Evolutionary conservation across 495 filamentous ascomycete species (phyloP), one percentile per base, ranked within the genome.

Genomic region (Hypoxylon crocopeplum): DNA sequence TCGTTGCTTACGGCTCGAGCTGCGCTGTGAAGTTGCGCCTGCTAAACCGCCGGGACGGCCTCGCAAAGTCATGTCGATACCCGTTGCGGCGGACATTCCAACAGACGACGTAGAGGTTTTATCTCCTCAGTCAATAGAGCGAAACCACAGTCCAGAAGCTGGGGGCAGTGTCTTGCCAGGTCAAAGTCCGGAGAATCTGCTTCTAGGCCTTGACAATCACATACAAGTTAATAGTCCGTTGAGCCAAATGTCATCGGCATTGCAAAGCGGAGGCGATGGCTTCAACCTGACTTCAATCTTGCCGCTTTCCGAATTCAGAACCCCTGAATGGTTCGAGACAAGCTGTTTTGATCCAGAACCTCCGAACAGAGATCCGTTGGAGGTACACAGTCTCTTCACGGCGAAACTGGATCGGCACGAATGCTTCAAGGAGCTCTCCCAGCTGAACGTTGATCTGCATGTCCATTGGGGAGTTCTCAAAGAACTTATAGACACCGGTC

Each of bases 41-140:
- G 49, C 62, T 10, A 59, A 58, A 24, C 62, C 56, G 5, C 55
- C 62, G 7, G 56, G 62, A 24, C 42, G 62, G 11, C 56, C 62
- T 25, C 44, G 56, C 33, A 65, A 65, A 56, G 13, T 19, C 3
- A 21, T 20, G 1, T 29, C 40, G n/a, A 11, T 37, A 8, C 21
- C 33, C 13, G 15, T 32, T 1, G 8, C 34, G 2, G 13, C 20
- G 36, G 16, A n/a, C 19, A 17, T 36, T 16, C 5, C 20, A 8
- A n/a, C 20, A 40, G 38, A 41, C 2, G 7, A 59, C 30, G 11
- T 21, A 40, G 21, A 12, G n/a, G 3, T 34, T 6, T 7, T 22
- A 13, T 34, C 54, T 33, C 6, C 21, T 30, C 53, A 7, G 15
- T n/a, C 40, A 12, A 16, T 38, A 3, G 16, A 22, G 19, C 3